Evolutionary conservation across 169 alveolate genomes (phyloP).

Genomic region (Plasmodium cynomolgi): DNA sequence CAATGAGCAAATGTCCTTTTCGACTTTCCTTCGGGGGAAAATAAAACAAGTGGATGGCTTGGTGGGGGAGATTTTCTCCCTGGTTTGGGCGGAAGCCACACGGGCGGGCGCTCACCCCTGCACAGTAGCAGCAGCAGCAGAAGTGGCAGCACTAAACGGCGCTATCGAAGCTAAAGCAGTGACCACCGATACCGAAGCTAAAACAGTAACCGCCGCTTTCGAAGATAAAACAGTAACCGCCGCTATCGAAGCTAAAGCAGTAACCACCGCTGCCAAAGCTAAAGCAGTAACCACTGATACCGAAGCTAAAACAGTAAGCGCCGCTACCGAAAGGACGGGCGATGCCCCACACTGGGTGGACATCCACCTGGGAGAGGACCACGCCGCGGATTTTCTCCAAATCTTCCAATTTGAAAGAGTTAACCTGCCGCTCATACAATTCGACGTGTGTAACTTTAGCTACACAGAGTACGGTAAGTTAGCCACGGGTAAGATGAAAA

Average conservation of each 20-base stretch:
- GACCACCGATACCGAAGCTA: no score
- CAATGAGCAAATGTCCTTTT: constrained; percentile 57
- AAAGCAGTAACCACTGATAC: no score
- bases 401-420: constrained; percentile 31
- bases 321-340: not conserved
- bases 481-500: constrained; percentile 54
- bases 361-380: not conserved
- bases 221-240: not conserved
- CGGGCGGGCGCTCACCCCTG: not conserved
- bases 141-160: not conserved
- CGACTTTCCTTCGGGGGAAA: not conserved
- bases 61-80: constrained; percentile 8
- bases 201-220: no score
- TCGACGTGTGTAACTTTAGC: constrained; percentile 12
- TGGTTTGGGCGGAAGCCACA: not conserved
- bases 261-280: no score
- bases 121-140: not conserved
- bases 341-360: not conserved
- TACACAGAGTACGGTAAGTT: not conserved
- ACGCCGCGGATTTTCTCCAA: constrained; percentile 24
- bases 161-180: not conserved
- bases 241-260: not conserved
- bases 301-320: not conserved
- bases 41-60: not conserved
- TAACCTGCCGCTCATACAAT: constrained; percentile 3